Base-by-base conservation (phyloP, 2,329 filamentous ascomycete species). In the Trichoderma hamatum region DNA sequence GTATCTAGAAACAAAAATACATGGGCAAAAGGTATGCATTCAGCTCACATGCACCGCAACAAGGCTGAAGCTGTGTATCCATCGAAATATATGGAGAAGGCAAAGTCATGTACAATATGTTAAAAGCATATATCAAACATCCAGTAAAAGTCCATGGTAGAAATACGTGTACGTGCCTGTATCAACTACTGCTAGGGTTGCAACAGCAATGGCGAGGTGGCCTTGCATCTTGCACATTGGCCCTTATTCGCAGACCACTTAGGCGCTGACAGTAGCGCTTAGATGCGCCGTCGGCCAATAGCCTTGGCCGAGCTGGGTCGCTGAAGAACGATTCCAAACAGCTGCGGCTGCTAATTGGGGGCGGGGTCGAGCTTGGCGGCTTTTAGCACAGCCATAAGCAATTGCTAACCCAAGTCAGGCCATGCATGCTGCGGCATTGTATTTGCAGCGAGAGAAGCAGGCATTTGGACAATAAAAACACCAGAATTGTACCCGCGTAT, bases 311-410 rank as follows among this genome's bases (percentile, higher is more conserved):
- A 26, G 65, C 56, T 46, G 65, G 56, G 65, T 24, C 52, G 55
- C 43, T 67, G 65, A 19, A 60, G 30, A 43, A 13, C 55, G 39
- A 66, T 60, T 67, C 55, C 65, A 67, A 67, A 67, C 65, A 19
- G 28, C 61, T 26, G 19, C 43, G 26, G n/a, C n/a, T 21, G 65
- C 32, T 13, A 52, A 52, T 67, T 46, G 55, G 21, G 26, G 13
- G 58, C 58, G 64, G 54, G 64, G 34, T 62, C 11, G 26, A 24
- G 32, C 66, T 54, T 61, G 65, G 65, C 65, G 64, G 39, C 16
- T 2, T n/a, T n/a, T n/a, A 43, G 5, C 19, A 43, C 6, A 26
- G n/a, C n/a, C n/a, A 11, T n/a, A 34, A 39, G 32, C 21, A 21
- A 10, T 10, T 26, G n/a, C 46, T 21, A 36, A 3, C 9, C 30